Evolutionary conservation across 2,329 filamentous ascomycete species (phyloP).

Genomic region (Epichloe scottii): DNA sequence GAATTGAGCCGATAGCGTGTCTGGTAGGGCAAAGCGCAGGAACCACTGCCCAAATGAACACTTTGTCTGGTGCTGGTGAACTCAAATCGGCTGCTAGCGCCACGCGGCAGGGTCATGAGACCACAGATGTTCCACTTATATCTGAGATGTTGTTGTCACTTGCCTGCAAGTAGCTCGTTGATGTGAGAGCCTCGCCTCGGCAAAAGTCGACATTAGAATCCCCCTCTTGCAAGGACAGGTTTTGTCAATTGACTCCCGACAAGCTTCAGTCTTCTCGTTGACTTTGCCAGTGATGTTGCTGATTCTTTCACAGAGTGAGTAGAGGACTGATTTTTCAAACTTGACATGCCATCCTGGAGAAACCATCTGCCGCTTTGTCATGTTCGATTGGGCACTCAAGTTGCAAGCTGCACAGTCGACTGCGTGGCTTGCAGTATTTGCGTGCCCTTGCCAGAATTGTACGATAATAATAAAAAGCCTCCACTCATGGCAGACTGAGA

Average conservation of each 20-base stretch:
- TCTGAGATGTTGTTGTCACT: conserved; percentile 4
- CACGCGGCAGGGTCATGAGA: conserved; percentile 20
- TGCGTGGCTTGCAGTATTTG: not conserved
- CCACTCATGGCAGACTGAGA: not conserved
- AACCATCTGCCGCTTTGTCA: not conserved
- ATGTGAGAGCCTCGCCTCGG: conserved; percentile 6
- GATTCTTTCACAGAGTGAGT: not conserved
- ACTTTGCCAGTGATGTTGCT: not conserved
- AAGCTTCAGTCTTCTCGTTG: no score
- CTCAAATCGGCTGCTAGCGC: conserved; percentile 15
- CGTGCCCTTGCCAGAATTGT: not conserved
- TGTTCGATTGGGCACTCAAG: not conserved
- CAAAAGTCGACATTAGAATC: not conserved
- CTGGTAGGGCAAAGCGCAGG: not conserved
- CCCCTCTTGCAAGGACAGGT: no score
- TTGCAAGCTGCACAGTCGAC: not conserved
- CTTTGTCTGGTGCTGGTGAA: conserved; percentile 4
- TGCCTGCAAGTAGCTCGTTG: conserved; percentile 3
- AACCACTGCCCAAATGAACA: not conserved
- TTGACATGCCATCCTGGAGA: not conserved
- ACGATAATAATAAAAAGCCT: not conserved
- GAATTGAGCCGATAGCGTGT: not conserved
- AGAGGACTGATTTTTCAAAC: no score
- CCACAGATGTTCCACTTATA: conserved; percentile 13
- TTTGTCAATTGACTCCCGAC: no score